phyloP scores from a whole-genome alignment of 805 yeast genomes.

The Sugiyamaella boreocaroliniensis region DNA sequence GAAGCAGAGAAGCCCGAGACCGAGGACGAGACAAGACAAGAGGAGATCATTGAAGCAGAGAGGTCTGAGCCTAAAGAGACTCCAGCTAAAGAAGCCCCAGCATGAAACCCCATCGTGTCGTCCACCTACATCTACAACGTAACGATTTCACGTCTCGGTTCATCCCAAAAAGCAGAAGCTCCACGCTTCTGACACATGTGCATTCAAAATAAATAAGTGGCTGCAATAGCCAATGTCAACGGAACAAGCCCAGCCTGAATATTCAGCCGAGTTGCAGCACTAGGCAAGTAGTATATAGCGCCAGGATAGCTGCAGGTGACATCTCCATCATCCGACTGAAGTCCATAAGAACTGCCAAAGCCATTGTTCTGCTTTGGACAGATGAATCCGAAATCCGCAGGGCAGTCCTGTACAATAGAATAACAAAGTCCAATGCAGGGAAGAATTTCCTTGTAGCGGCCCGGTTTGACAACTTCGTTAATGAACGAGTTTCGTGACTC shows the following conservation, averaged over 20 bases:
- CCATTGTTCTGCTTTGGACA: constrained; percentile 50
- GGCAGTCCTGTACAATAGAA: constrained; percentile 76
- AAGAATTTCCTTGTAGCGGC: constrained; percentile 65
- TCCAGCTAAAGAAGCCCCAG: too few relatives aligned
- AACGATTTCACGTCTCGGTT: too few relatives aligned
- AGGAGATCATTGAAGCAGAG: too few relatives aligned
- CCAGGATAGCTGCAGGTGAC: constrained; percentile 34
- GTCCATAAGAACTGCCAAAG: constrained; percentile 26
- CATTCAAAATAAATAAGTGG: neutral
- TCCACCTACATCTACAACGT: too few relatives aligned
- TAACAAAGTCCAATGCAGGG: constrained; percentile 84
- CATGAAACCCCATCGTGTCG: too few relatives aligned
- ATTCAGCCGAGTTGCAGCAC: constrained; percentile 1
- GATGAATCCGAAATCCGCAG: constrained; percentile 61
- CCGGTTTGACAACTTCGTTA: constrained; percentile 48
- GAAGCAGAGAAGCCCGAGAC: too few relatives aligned
- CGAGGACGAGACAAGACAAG: too few relatives aligned
- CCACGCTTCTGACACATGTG: neutral
- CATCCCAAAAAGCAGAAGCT: neutral
- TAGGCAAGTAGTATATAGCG: constrained; percentile 25
- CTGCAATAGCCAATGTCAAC: neutral
- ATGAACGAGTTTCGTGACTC: constrained; percentile 58
- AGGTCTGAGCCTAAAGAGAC: too few relatives aligned
- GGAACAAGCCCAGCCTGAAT: neutral
- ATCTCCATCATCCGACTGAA: constrained; percentile 26